Percentiles rank a stretch among this genome's conserved stretches.
These are phyloP conservation scores for Eucalyptus coolabah DNA, from an alignment of 345 rosid genomes.

Conservation along the genomic window DNA sequence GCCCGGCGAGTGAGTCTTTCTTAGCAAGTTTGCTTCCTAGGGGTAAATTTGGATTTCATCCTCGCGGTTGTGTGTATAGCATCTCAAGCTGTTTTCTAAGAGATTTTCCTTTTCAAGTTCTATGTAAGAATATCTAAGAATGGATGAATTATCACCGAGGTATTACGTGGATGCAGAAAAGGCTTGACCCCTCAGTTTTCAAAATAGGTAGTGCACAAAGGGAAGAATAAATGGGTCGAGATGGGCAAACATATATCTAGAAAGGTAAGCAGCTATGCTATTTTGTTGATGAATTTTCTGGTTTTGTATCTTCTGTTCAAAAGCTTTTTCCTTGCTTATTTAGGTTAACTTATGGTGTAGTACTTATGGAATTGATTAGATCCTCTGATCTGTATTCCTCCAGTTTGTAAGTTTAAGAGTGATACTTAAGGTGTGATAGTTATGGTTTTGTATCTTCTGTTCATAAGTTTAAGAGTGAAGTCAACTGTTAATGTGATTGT, in stretches of 20 bases:
- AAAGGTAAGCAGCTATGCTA: slow-evolving; percentile 37
- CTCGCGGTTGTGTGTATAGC: neutral
- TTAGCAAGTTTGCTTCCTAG: neutral
- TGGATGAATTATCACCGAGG: neutral
- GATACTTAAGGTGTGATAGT: neutral
- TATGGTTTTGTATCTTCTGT: neutral
- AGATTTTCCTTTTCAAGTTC: neutral
- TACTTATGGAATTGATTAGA: neutral
- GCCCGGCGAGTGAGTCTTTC: neutral
- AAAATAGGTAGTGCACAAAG: slow-evolving; percentile 66
- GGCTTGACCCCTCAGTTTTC: slow-evolving; percentile 46
- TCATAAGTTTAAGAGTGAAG: neutral
- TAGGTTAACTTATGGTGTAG: neutral
- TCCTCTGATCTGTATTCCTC: neutral
- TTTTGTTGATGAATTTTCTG: neutral
- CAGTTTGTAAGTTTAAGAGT: neutral
- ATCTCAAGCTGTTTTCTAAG: neutral
- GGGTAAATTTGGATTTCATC: neutral
- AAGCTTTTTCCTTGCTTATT: neutral
- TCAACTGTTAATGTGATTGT: neutral
- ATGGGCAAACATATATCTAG: slow-evolving; percentile 83
- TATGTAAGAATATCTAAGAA: neutral
- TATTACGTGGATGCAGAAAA: slow-evolving; percentile 39
- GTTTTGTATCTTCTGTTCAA: neutral
- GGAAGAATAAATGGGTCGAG: slow-evolving; percentile 80